phyloP scores from a whole-genome alignment of 371 early-diverging fungal species.

The Mucor sp. region DNA sequence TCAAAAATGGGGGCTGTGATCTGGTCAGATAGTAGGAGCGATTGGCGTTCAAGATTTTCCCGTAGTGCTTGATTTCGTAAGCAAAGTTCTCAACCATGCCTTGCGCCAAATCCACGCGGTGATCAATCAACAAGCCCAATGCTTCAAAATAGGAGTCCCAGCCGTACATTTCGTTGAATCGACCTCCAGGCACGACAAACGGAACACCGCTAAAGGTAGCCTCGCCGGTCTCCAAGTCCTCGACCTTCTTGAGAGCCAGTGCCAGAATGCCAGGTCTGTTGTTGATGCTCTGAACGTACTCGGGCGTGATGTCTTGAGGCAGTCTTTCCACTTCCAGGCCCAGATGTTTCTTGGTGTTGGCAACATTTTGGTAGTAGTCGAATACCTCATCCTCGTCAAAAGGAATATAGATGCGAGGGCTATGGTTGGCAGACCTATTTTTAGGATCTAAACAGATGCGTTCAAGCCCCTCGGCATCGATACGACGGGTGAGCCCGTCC shows the following conservation, averaged over 20 bases:
- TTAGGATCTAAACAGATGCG: constrained; percentile 89
- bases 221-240: constrained; percentile 45
- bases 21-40: constrained; percentile 91
- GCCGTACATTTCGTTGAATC: constrained; percentile 97
- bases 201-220: constrained; percentile 71
- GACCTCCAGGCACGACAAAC: constrained; percentile 94
- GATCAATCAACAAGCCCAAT: constrained; percentile 81
- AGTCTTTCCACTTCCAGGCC: constrained; percentile 75
- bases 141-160: constrained; percentile 96
- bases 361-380: constrained; percentile 74
- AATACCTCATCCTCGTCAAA: constrained; percentile 69
- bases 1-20: constrained; percentile 95
- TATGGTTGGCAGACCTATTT: constrained; percentile 71
- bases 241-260: constrained; percentile 65
- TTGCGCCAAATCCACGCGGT: constrained; percentile 76
- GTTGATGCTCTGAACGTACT: constrained; percentile 87
- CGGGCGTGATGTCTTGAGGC: constrained; percentile 82
- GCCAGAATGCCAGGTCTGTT: constrained; percentile 83
- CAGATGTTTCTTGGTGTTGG: constrained; percentile 63
- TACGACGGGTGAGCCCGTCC: constrained; percentile 88
- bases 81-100: constrained; percentile 95
- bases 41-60: constrained; percentile 95
- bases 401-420: constrained; percentile 86
- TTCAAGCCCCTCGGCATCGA: constrained; percentile 89
- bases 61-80: constrained; percentile 92